These are phyloP conservation scores for Dothistroma pini DNA, from an alignment of 2,329 filamentous ascomycete genomes.

Conservation along the genomic window DNA sequence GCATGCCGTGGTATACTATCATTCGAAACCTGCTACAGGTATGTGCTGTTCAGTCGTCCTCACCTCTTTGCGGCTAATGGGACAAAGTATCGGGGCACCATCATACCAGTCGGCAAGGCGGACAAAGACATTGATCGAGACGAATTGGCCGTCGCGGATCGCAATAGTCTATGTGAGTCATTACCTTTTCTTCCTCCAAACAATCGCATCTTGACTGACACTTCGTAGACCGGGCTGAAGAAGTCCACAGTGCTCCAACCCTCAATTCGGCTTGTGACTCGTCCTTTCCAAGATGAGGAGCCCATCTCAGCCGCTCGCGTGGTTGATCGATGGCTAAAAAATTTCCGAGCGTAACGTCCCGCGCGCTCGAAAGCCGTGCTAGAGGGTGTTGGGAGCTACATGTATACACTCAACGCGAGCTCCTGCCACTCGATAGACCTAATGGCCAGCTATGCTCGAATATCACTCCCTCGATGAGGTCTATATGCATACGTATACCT, in stretches of 20 bases:
- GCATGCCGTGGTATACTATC: slow-evolving; percentile 46
- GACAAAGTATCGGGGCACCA: slow-evolving; percentile 9
- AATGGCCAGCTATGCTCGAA: no score
- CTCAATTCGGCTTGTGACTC: slow-evolving; percentile 16
- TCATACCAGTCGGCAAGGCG: slow-evolving; percentile 16
- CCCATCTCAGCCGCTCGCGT: slow-evolving; percentile 12
- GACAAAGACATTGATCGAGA: slow-evolving; percentile 13
- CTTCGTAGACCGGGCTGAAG: slow-evolving; percentile 9
- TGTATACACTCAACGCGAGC: no score
- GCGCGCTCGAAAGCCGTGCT: no score
- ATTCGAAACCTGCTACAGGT: slow-evolving; percentile 43
- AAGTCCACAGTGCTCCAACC: slow-evolving; percentile 16
- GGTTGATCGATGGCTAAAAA: slow-evolving; percentile 11
- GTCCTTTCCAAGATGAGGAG: slow-evolving; percentile 17
- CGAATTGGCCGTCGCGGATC: slow-evolving; percentile 8
- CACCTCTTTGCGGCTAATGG: neutral
- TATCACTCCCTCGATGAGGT: no score
- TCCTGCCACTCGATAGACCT: no score
- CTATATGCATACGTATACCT: no score
- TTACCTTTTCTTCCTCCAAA: neutral
- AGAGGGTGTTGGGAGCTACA: no score
- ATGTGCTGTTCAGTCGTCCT: neutral
- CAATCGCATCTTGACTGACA: neutral
- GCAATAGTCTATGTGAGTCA: slow-evolving; percentile 3
- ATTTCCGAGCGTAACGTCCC: neutral